These are phyloP conservation scores for Arachis hypogaea DNA, from an alignment of 306 rosid genomes.

Conservation along the genomic window DNA sequence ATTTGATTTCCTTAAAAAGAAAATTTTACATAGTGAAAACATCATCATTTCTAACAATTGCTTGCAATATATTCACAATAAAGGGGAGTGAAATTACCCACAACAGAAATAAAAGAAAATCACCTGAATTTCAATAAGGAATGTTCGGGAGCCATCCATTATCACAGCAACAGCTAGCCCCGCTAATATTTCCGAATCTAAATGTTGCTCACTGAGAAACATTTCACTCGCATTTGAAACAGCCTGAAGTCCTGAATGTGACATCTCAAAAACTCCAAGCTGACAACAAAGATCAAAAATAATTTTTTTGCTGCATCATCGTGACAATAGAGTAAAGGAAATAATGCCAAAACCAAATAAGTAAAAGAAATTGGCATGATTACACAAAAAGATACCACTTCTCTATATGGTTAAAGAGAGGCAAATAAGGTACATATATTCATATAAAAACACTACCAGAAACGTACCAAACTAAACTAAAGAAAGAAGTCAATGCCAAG, in stretches of 20 bases:
- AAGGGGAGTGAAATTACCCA: slow-evolving; percentile 1
- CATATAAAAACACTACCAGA: background rate
- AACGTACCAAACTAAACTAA: background rate
- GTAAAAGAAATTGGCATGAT: slow-evolving; percentile 13
- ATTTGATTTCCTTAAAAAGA: too few relatives aligned
- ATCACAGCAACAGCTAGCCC: slow-evolving; percentile 91
- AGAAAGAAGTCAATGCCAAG: background rate
- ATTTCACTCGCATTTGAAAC: slow-evolving; percentile 80
- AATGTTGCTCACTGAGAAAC: slow-evolving; percentile 74
- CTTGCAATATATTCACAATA: background rate
- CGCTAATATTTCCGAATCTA: slow-evolving; percentile 73
- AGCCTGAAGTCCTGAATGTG: slow-evolving; percentile 68
- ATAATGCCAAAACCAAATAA: slow-evolving; percentile 4
- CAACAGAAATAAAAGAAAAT: slow-evolving; percentile 13
- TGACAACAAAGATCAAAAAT: slow-evolving; percentile 38
- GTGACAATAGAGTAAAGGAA: background rate
- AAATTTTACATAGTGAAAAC: background rate
- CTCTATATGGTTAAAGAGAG: background rate
- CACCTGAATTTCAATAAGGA: slow-evolving; percentile 95
- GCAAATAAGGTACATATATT: background rate
- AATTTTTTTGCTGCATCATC: background rate
- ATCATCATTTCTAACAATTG: background rate
- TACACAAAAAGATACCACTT: background rate
- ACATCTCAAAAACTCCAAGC: slow-evolving; percentile 98
- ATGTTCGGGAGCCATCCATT: slow-evolving; percentile 92